These are phyloP conservation scores for Ogataea hybrid DNA, from an alignment of 1,139 yeast species.

Conservation along the genomic window DNA sequence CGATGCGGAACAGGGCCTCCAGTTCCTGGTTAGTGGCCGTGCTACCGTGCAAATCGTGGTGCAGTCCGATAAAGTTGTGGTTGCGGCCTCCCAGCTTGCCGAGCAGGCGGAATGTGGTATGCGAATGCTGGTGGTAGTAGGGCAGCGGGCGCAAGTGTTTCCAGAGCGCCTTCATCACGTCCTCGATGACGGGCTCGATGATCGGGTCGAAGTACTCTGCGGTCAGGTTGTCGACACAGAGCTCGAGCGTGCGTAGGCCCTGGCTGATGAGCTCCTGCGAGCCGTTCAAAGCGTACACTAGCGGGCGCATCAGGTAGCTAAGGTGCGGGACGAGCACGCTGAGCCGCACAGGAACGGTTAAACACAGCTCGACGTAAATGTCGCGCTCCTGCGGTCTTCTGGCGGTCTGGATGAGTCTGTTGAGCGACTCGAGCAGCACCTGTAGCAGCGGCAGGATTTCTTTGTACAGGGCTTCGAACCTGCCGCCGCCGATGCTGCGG, in stretches of 20 bases:
- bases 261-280: constrained; percentile 90
- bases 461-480: constrained; percentile 87
- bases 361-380: constrained; percentile 87
- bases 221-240: constrained; percentile 95
- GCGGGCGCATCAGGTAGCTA: constrained; percentile 82
- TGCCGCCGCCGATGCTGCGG: constrained; percentile 94
- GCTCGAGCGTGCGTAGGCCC: constrained; percentile 88
- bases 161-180: constrained; percentile 92
- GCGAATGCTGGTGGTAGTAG: constrained; percentile 89
- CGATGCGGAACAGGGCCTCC: constrained; percentile 63
- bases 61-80: constrained; percentile 77
- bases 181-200: constrained; percentile 92
- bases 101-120: constrained; percentile 86
- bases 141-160: constrained; percentile 89
- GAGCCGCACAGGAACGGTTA: constrained; percentile 92
- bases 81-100: constrained; percentile 98
- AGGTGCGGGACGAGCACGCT: constrained; percentile 93
- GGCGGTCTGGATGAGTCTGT: constrained; percentile 78
- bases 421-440: constrained; percentile 78
- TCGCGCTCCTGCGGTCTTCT: constrained; percentile 89
- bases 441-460: constrained; percentile 91
- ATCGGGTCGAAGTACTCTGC: constrained; percentile 97
- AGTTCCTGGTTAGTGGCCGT: constrained; percentile 66
- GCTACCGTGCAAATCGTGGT: constrained; percentile 57
- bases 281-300: constrained; percentile 88